Evolutionary conservation across 202 grass and related monocot species (phyloP).

Genomic region (Elaeis oleifera): DNA sequence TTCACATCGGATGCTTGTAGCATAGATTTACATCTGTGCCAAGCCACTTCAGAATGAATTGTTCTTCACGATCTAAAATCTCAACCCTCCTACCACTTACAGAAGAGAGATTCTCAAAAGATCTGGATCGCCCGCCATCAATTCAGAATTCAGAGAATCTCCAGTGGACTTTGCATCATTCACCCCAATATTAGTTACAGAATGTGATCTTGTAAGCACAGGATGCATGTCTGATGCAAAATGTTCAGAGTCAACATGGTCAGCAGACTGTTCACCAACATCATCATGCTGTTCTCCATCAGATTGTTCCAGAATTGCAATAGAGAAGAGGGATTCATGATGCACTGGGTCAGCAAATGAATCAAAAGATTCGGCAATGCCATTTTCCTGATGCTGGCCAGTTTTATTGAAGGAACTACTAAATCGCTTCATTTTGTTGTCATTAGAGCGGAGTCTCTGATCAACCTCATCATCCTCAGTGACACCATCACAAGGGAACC

Average conservation of each 20-base stretch:
- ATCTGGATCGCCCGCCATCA: neutral
- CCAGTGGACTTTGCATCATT: neutral
- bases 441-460: neutral
- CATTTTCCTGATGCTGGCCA: neutral
- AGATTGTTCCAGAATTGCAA: slow-evolving; percentile 5
- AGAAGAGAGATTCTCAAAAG: slow-evolving; percentile 13
- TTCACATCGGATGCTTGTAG: neutral
- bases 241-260: slow-evolving; percentile 7
- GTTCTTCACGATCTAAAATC: neutral
- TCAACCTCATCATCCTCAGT: slow-evolving; percentile 1
- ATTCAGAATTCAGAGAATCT: no score
- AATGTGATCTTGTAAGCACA: slow-evolving; percentile 16
- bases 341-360: slow-evolving; percentile 2
- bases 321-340: slow-evolving; percentile 18
- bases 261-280: slow-evolving; percentile 1
- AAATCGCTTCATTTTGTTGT: neutral
- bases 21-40: neutral
- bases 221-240: slow-evolving; percentile 1
- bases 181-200: neutral
- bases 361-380: neutral
- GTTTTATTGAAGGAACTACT: neutral
- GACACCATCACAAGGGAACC: neutral
- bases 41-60: neutral
- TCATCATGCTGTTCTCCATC: slow-evolving; percentile 14
- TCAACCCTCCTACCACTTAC: neutral